phyloP scores from a whole-genome alignment of 2,329 filamentous ascomycete species.

The Fusarium xyrophilum region DNA sequence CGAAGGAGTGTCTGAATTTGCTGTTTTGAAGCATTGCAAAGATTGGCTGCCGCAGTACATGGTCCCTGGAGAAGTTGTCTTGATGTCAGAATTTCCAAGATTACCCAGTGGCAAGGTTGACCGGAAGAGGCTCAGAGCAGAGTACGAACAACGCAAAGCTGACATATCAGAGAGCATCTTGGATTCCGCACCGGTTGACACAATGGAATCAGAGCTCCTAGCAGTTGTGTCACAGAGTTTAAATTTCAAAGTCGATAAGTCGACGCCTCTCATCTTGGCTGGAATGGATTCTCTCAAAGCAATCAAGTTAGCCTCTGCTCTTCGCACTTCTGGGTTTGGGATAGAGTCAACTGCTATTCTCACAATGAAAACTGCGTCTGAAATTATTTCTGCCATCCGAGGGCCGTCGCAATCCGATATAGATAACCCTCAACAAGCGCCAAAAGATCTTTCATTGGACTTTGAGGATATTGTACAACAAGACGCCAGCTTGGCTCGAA shows the following conservation, averaged over 20 bases:
- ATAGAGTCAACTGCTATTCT: conserved; percentile 69
- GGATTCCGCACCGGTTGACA: conserved; percentile 26
- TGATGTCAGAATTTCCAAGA: conserved; percentile 71
- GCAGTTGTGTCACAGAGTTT: conserved; percentile 52
- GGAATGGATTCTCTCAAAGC: conserved; percentile 69
- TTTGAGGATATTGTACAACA: conserved; percentile 27
- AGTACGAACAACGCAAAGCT: conserved; percentile 48
- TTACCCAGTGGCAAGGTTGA: conserved; percentile 87
- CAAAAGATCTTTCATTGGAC: conserved; percentile 27
- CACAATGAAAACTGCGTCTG: conserved; percentile 54
- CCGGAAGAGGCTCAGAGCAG: conserved; percentile 65
- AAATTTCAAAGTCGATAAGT: conserved; percentile 44
- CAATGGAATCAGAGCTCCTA: conserved; percentile 46
- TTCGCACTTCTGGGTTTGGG: conserved; percentile 64
- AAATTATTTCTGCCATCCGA: conserved; percentile 36
- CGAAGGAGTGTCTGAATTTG: conserved; percentile 41
- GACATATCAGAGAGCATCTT: background rate
- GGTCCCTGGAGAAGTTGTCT: conserved; percentile 76
- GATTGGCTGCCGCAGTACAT: conserved; percentile 84
- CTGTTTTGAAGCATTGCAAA: conserved; percentile 66
- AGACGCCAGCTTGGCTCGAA: conserved; percentile 17
- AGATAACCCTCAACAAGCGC: background rate
- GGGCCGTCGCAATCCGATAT: background rate
- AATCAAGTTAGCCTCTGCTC: conserved; percentile 63
- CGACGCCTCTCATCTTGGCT: conserved; percentile 56